Evolutionary conservation across 805 yeast genomes (phyloP).

Genomic region (Monosporozyma servazzii): DNA sequence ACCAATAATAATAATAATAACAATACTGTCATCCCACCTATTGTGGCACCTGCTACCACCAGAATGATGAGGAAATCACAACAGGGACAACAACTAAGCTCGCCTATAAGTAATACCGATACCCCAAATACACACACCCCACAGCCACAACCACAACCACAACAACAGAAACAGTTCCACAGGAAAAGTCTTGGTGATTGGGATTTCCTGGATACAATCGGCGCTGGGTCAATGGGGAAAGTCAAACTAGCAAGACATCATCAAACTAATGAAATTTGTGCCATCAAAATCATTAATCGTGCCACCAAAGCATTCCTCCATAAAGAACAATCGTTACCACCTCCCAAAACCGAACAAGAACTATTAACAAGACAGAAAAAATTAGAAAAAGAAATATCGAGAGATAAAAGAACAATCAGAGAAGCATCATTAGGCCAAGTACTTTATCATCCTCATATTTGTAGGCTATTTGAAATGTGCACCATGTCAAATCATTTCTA

Average conservation of each 20-base stretch:
- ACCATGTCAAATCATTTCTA: constrained; percentile 96
- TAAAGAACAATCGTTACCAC: constrained; percentile 60
- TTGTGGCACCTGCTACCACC: constrained; percentile 26
- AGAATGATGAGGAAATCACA: constrained; percentile 6
- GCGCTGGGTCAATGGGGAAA: constrained; percentile 99
- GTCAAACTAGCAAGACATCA: constrained; percentile 89
- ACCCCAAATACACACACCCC: neutral
- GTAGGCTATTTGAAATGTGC: constrained; percentile 85
- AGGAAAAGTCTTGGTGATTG: constrained; percentile 91
- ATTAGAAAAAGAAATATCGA: constrained; percentile 71
- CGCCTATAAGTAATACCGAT: constrained; percentile 2
- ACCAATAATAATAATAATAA: neutral
- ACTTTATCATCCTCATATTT: constrained; percentile 83
- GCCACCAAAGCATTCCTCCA: constrained; percentile 72
- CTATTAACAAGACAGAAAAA: constrained; percentile 56
- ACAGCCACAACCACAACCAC: neutral
- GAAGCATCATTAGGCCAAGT: constrained; percentile 92
- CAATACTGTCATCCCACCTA: neutral
- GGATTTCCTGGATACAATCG: constrained; percentile 91
- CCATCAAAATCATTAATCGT: constrained; percentile 85
- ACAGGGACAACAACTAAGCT: constrained; percentile 6
- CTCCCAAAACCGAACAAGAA: constrained; percentile 52
- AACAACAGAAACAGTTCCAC: constrained; percentile 42
- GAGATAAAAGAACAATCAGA: constrained; percentile 86
- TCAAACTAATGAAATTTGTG: constrained; percentile 73